A percentile compares a stretch with the other conserved stretches of the same genome.
phyloP scores from a whole-genome alignment of 441 rosid species.

The Populus trichocarpa region DNA sequence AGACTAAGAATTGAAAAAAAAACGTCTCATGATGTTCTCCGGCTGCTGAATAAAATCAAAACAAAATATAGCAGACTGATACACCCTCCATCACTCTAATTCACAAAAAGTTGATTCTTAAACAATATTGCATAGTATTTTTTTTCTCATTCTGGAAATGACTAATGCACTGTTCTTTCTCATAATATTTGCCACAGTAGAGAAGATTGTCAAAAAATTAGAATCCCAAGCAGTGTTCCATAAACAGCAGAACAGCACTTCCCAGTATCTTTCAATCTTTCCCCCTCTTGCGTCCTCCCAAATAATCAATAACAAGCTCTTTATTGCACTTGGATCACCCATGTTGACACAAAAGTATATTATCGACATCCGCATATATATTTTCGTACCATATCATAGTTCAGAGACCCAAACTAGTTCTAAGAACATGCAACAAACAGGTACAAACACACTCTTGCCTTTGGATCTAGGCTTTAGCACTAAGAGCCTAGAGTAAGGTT shows the following conservation, averaged over 20 bases:
- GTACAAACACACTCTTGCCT: too few relatives aligned
- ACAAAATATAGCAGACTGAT: neutral
- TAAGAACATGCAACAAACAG: too few relatives aligned
- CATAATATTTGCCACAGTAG: neutral
- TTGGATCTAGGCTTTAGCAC: neutral
- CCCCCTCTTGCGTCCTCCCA: neutral
- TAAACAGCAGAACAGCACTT: neutral
- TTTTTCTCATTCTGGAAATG: neutral
- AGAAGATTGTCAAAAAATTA: neutral
- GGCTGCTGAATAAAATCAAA: neutral
- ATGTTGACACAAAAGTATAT: neutral
- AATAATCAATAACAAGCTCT: neutral
- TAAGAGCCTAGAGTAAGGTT: neutral
- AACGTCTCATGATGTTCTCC: neutral
- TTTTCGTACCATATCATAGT: too few relatives aligned
- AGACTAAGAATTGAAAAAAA: neutral
- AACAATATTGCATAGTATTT: neutral
- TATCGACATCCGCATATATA: too few relatives aligned
- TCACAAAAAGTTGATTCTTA: neutral
- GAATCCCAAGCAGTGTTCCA: neutral
- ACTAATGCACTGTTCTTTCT: neutral
- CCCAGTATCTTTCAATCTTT: neutral
- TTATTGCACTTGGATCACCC: neutral
- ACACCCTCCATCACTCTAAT: neutral
- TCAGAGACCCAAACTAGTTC: too few relatives aligned